Base-by-base conservation (phyloP, 768 basidiomycete genomes). In the Sistotremastrum niveocremeum region DNA sequence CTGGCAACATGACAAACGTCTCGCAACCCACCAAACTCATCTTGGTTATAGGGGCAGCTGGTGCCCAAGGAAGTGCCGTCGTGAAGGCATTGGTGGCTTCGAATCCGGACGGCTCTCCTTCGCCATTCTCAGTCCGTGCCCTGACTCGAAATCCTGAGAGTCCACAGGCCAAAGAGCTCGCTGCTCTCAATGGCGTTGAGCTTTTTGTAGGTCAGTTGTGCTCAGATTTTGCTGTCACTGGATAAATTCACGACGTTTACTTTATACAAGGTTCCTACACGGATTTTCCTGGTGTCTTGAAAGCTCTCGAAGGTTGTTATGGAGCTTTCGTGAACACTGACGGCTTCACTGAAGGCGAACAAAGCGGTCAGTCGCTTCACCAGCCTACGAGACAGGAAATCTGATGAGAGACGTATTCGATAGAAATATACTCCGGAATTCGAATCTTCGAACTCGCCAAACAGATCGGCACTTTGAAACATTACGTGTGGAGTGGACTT, bases 41-140 rank as follows among this genome's bases (percentile, higher is more conserved):
- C 46, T 59, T 69, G 37, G 66, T 71, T 36, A 64, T 71, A 30
- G 70, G 70, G 33, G 70, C 65, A 6, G 70, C 70, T 35, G 70
- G 70, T 44, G 68, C 68, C 3, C 70, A 72, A 47, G 70, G 70
- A 9, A 53, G 62, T 46, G 59, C 60, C 20, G 65, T 69, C 42
- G 60, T 68, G 33, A 57, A 64, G 42, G 61, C 59, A 29, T 57
- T 70, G 11, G 61, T 70, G 32, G 58, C 58, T 30, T 56, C 61
- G 9, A 52, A 42, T 46, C 50, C 55, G 9, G 62, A 67, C 40
- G 67, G 66, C 5, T 56, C 59, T 12, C 64, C 69, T 0, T 68
- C 69, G 33, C 68, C 68, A 1, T 70, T 67, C 51, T 50, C 55
- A 10, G 61, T 70, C 7, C 67, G 69, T 44, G 69, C 68, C 6